Evolutionary conservation across 495 filamentous ascomycete genomes (phyloP).

Genomic region (Daldinia bambusicola): DNA sequence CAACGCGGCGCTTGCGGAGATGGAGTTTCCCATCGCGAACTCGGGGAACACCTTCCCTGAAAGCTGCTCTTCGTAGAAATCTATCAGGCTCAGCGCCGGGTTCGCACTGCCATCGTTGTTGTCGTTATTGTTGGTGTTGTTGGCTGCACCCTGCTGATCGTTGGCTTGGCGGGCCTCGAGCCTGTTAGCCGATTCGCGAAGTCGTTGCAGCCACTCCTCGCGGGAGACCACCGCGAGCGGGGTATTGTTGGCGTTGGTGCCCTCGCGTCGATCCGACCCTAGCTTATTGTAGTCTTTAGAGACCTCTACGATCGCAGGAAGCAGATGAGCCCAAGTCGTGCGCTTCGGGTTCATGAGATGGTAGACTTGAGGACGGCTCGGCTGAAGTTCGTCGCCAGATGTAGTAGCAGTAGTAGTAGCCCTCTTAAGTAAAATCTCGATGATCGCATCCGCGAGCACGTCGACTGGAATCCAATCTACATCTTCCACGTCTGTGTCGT

Average conservation of each 20-base stretch:
- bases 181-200: neutral
- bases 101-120: neutral
- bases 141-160: neutral
- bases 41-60: neutral
- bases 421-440: neutral
- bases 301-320: neutral
- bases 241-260: neutral
- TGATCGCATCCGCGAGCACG: neutral
- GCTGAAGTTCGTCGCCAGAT: neutral
- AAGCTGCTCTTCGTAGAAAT: neutral
- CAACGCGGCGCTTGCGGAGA: neutral
- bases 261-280: neutral
- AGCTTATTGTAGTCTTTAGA: neutral
- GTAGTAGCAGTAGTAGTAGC: neutral
- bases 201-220: neutral
- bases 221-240: neutral
- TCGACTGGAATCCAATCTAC: slow-evolving; percentile 3
- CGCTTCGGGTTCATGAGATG: neutral
- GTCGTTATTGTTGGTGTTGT: too few relatives aligned
- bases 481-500: neutral
- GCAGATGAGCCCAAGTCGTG: neutral
- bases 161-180: neutral
- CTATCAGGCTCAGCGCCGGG: neutral
- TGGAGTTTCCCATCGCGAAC: neutral
- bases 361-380: neutral